A percentile compares a stretch with the other conserved stretches of the same genome.
phyloP scores from a whole-genome alignment of 331 rosid species.

The Spiraea crenata region DNA sequence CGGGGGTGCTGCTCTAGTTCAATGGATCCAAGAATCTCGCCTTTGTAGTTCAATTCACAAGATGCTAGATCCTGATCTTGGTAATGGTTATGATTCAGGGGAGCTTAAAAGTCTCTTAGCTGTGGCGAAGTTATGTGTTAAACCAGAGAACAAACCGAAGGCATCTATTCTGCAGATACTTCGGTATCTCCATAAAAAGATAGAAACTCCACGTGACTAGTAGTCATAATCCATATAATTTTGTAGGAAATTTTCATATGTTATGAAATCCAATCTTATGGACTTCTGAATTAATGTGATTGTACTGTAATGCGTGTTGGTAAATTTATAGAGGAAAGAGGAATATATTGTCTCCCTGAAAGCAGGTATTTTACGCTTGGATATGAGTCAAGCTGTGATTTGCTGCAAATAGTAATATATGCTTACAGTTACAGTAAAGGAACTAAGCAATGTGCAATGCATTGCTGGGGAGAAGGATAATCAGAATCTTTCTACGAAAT shows the following conservation, averaged over 20 bases:
- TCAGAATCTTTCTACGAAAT: no score
- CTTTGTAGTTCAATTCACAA: conserved; percentile 65
- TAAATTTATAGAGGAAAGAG: no score
- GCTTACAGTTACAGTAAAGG: no score
- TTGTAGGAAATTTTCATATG: conserved; percentile 7
- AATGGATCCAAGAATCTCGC: conserved; percentile 77
- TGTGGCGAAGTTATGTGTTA: conserved; percentile 80
- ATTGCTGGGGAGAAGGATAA: no score
- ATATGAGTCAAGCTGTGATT: no score
- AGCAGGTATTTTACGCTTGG: no score
- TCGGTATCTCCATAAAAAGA: conserved; percentile 68
- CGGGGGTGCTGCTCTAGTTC: conserved; percentile 62
- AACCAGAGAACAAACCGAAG: conserved; percentile 57
- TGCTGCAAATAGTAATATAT: no score
- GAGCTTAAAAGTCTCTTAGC: conserved; percentile 76
- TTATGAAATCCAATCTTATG: conserved; percentile 8
- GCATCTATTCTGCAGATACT: conserved; percentile 71
- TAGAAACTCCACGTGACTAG: conserved; percentile 37
- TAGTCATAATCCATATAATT: conserved; percentile 9
- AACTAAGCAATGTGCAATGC: no score
- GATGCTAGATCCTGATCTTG: conserved; percentile 94
- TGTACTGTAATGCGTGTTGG: no score
- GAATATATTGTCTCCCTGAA: no score
- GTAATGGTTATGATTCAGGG: conserved; percentile 56
- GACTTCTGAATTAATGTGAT: no score